Conservation (phyloP, 2,329 filamentous ascomycete genomes). For the Hortaea sp. region DNA sequence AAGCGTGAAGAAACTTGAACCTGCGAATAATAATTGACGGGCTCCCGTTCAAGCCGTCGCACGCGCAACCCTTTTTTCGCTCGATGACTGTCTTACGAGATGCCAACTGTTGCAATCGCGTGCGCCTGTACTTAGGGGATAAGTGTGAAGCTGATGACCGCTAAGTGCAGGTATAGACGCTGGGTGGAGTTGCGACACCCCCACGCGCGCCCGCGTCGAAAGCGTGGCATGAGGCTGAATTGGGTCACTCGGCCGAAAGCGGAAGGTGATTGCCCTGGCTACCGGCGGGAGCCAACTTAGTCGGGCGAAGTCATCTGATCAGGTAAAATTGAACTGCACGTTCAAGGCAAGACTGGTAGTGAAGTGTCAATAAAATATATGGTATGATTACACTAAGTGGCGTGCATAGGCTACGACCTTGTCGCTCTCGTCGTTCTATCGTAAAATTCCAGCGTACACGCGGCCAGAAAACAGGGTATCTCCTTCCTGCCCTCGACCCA, state of each 20-base stretch:
- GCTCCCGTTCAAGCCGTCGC: neutral
- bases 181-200: neutral
- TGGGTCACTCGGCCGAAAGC: too few species aligned
- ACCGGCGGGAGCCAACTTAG: too few species aligned
- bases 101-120: conserved; percentile 1
- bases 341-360: too few species aligned
- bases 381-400: too few species aligned
- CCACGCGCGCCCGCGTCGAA: neutral
- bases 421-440: conserved; percentile 46
- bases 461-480: conserved; percentile 86
- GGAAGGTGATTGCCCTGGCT: too few species aligned
- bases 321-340: too few species aligned
- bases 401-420: conserved; percentile 9
- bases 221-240: neutral
- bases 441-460: conserved; percentile 86
- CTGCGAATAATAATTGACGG: neutral
- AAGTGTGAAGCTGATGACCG: neutral
- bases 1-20: neutral
- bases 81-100: neutral
- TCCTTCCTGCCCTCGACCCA: conserved; percentile 93
- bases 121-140: conserved; percentile 4
- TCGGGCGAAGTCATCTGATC: too few species aligned
- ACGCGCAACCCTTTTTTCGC: neutral
- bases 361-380: too few species aligned
- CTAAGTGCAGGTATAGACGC: conserved; percentile 3